phyloP scores from a whole-genome alignment of 306 rosid genomes.

The Fragaria vesca region DNA sequence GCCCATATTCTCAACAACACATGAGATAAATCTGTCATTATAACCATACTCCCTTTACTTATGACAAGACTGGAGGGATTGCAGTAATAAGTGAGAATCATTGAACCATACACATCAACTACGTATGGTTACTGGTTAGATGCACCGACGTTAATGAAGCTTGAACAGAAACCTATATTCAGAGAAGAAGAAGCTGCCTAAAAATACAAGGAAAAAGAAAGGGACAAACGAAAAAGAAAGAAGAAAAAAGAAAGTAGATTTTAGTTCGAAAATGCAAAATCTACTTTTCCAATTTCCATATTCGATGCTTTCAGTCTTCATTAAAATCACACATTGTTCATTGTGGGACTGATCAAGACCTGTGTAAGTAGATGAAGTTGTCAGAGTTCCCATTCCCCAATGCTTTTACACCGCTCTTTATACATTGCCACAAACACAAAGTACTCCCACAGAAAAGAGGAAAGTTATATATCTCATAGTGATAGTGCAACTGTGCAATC shows the following conservation, averaged over 20 bases:
- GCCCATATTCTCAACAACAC: neutral
- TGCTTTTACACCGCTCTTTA: constrained; percentile 11
- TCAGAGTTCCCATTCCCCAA: constrained; percentile 13
- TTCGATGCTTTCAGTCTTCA: constrained; percentile 31
- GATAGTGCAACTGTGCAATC: neutral
- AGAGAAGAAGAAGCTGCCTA: neutral
- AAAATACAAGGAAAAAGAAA: neutral
- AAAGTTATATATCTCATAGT: neutral
- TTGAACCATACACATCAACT: neutral
- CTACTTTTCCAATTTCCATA: constrained; percentile 33
- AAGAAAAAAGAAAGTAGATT: constrained; percentile 8
- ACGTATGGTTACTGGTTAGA: neutral
- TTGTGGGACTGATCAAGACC: constrained; percentile 20
- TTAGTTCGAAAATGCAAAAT: constrained; percentile 33
- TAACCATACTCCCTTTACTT: neutral
- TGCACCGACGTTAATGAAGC: neutral
- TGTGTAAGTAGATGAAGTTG: neutral
- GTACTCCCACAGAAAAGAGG: neutral
- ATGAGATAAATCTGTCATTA: neutral
- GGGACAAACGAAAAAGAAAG: constrained; percentile 1
- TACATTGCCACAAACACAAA: neutral
- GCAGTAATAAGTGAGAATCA: neutral
- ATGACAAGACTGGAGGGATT: neutral
- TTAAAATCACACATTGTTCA: constrained; percentile 17
- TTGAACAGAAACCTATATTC: neutral